A percentile compares a stretch with the other conserved stretches of the same genome.
phyloP scores from a whole-genome alignment of 306 rosid species.

The Ziziphus jujuba region DNA sequence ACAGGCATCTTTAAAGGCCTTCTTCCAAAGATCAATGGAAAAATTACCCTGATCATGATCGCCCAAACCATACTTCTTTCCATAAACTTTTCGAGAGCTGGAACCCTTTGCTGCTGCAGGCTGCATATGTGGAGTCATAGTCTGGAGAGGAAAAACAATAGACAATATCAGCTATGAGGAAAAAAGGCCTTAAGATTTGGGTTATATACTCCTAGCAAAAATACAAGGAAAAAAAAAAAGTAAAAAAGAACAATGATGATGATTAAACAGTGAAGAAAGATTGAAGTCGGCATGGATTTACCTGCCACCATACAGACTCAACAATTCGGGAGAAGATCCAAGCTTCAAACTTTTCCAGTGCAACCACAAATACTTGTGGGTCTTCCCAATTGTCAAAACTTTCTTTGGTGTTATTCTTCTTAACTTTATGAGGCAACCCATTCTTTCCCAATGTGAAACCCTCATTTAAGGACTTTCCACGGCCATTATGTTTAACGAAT shows the following conservation, averaged over 20 bases:
- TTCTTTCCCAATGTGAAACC: slow-evolving; percentile 7
- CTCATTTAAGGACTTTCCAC: slow-evolving; percentile 18
- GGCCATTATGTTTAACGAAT: slow-evolving; percentile 21
- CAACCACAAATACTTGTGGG: slow-evolving; percentile 45
- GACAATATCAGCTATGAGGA: slow-evolving; percentile 29
- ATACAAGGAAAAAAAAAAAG: slow-evolving; percentile 20
- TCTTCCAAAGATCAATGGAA: slow-evolving; percentile 80
- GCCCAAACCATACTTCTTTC: slow-evolving; percentile 47
- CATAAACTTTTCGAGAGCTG: slow-evolving; percentile 49
- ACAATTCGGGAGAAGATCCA: slow-evolving; percentile 89
- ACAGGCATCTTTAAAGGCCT: slow-evolving; percentile 80
- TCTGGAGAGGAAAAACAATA: slow-evolving; percentile 51
- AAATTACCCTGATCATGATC: slow-evolving; percentile 73
- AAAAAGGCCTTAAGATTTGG: slow-evolving; percentile 18
- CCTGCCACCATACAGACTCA: slow-evolving; percentile 99
- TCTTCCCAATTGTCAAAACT: slow-evolving; percentile 51
- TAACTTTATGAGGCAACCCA: slow-evolving; percentile 18
- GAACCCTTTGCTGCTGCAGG: slow-evolving; percentile 67
- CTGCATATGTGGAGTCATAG: slow-evolving; percentile 89
- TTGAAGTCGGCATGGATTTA: slow-evolving; percentile 28
- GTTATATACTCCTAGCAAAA: slow-evolving; percentile 13
- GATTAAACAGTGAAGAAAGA: slow-evolving; percentile 8
- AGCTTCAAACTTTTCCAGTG: slow-evolving; percentile 77
- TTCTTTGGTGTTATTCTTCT: slow-evolving; percentile 35
- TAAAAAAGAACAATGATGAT: slow-evolving; percentile 8